These are phyloP conservation scores for Terfezia boudieri DNA, from an alignment of 495 filamentous ascomycete species.

Conservation along the genomic window DNA sequence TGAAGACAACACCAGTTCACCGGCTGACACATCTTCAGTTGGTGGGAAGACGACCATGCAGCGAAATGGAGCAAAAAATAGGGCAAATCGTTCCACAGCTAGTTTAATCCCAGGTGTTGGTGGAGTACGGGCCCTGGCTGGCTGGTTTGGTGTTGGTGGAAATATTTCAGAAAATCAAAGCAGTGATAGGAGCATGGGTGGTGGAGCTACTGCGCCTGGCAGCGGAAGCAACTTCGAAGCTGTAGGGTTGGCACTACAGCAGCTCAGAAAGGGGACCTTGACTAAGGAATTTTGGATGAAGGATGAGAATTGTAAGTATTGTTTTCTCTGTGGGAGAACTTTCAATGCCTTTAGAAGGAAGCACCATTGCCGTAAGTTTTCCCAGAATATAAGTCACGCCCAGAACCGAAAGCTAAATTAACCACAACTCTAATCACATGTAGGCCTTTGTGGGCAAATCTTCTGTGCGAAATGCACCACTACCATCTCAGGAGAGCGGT, in stretches of 20 bases:
- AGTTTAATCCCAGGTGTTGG: not conserved
- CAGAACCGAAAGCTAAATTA: not conserved
- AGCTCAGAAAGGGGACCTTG: conserved; percentile 60
- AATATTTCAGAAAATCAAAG: not conserved
- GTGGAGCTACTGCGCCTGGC: not conserved
- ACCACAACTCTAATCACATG: not conserved
- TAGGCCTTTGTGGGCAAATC: conserved; percentile 67
- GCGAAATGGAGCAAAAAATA: not conserved
- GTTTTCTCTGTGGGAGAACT: conserved; percentile 70
- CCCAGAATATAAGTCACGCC: not conserved
- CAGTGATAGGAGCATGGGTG: not conserved
- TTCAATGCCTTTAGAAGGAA: conserved; percentile 83
- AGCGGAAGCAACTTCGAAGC: conserved; percentile 34
- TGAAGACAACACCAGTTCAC: conserved; percentile 4
- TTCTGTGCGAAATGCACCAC: conserved; percentile 94
- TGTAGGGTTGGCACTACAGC: conserved; percentile 37
- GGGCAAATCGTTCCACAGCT: not conserved
- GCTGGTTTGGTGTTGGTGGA: not conserved
- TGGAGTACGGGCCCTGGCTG: not conserved
- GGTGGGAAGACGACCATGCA: conserved; percentile 32
- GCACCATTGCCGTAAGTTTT: conserved; percentile 66
- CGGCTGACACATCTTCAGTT: conserved; percentile 23
- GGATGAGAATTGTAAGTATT: conserved; percentile 94
- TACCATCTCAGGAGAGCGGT: conserved; percentile 59
- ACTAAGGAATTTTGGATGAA: conserved; percentile 98